These are phyloP conservation scores for Pilatotrama ljubarskyi DNA, from an alignment of 768 basidiomycete species.

Conservation along the genomic window DNA sequence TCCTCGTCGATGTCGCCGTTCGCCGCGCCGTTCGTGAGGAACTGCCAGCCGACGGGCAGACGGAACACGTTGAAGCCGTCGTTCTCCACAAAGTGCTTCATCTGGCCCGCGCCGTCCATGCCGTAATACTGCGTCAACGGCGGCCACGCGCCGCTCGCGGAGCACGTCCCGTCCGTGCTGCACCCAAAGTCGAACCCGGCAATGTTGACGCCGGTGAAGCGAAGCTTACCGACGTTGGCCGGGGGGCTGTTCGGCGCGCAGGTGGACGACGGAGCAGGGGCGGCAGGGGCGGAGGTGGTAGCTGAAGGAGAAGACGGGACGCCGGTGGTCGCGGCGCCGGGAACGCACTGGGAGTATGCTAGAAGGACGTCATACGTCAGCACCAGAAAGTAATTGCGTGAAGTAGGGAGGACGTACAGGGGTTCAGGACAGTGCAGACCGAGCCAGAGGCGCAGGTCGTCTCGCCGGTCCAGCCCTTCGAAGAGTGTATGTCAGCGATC, in stretches of 20 bases:
- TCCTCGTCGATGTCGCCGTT: conserved; percentile 44
- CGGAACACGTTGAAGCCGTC: conserved; percentile 18
- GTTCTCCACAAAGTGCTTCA: conserved; percentile 33
- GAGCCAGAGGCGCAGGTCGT: conserved; percentile 32
- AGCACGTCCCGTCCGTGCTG: conserved; percentile 46
- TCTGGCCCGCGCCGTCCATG: conserved; percentile 21
- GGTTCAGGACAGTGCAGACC: conserved; percentile 29
- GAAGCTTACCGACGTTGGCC: conserved; percentile 28
- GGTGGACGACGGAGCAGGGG: not conserved
- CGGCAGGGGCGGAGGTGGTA: conserved; percentile 17
- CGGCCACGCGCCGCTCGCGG: conserved; percentile 37
- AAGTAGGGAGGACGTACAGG: conserved; percentile 19
- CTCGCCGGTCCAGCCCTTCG: conserved; percentile 29
- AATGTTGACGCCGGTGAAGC: conserved; percentile 49
- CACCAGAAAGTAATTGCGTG: not conserved
- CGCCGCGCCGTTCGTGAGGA: conserved; percentile 41
- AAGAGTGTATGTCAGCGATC: not conserved
- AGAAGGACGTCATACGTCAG: not conserved
- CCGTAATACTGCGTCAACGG: conserved; percentile 50
- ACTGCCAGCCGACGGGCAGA: conserved; percentile 23
- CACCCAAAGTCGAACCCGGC: conserved; percentile 37
- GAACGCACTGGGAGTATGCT: conserved; percentile 37
- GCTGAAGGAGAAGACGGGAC: conserved; percentile 3
- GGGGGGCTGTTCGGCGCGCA: conserved; percentile 11
- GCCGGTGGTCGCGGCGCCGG: conserved; percentile 25